Evolutionary conservation across 805 yeast genomes (phyloP), one percentile per base, ranked within the genome.

Genomic region (Blastobotrys muscicola): DNA sequence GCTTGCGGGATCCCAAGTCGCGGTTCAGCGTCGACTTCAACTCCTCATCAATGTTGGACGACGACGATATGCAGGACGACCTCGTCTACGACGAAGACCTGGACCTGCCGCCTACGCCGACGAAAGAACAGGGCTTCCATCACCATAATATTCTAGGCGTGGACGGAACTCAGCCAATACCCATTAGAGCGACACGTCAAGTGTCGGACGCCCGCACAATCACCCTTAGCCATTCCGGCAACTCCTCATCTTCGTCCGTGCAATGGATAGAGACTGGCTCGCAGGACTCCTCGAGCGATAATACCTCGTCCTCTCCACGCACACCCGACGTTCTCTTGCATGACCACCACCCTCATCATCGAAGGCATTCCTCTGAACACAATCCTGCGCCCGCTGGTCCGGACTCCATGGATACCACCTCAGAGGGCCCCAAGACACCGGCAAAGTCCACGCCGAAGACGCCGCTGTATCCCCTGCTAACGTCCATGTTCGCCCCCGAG

Each of bases 61-160:
- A 36, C 29, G 42, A 39, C 16, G 36, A 30, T 9, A 30, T 32
- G 36, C n/a, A 11, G 20, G 29, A 39, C 16, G 36, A 39, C 23
- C 20, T 42, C 42, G 5, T 45, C 45, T 2, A 31, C 12, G 15
- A 14, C 8, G n/a, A 29, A 20, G 26, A 14, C 13, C 31, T 39
- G 38, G 55, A 50, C 14, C 48, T 50, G 46, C 74, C 74, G 6
- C 66, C 71, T 4, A 70, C 74, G 0, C 75, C 75, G 33, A 70
- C 74, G 2, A 62, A 67, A 31, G 45, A 43, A 2, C 33, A 32
- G 8, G 23, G 26, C 26, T 20, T 6, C 26, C 26, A 20, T 6
- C 26, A 20, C 26, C 26, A 20, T 6, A 20, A 6, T 6, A 20
- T 20, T 6, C 26, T 20, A 20, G 26, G 26, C 6, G 26, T 20